Percentiles rank a stretch among this genome's conserved stretches.
Conservation (phyloP, 169 alveolate species). For the Plasmodium gonderi region DNA sequence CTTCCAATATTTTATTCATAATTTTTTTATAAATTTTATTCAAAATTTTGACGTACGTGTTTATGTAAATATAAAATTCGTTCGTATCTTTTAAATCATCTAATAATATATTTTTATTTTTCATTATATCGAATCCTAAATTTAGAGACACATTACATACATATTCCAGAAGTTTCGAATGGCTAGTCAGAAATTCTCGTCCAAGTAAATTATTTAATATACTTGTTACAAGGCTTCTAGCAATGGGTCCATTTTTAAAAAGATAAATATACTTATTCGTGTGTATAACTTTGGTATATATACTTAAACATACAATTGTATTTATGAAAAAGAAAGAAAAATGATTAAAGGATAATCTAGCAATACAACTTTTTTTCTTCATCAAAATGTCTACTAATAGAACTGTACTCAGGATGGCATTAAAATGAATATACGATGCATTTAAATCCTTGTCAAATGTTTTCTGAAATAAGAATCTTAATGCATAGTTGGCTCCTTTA, state of each 20-base stretch:
- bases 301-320: slow-evolving; percentile 58
- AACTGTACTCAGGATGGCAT: slow-evolving; percentile 47
- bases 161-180: slow-evolving; percentile 55
- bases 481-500: slow-evolving; percentile 54
- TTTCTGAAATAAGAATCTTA: slow-evolving; percentile 45
- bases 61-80: slow-evolving; percentile 35
- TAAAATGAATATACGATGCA: slow-evolving; percentile 34
- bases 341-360: slow-evolving; percentile 44
- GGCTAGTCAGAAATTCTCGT: slow-evolving; percentile 52
- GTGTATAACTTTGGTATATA: slow-evolving; percentile 61
- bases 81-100: slow-evolving; percentile 13
- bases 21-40: slow-evolving; percentile 58
- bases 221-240: slow-evolving; percentile 39
- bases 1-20: slow-evolving; percentile 50
- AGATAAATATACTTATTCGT: slow-evolving; percentile 33
- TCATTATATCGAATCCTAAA: slow-evolving; percentile 65
- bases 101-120: slow-evolving; percentile 20
- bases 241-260: slow-evolving; percentile 54
- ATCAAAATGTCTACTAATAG: slow-evolving; percentile 51
- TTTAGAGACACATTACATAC: slow-evolving; percentile 38
- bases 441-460: slow-evolving; percentile 25
- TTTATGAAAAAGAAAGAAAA: slow-evolving; percentile 64
- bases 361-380: slow-evolving; percentile 64
- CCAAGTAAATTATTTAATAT: slow-evolving; percentile 53
- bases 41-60: slow-evolving; percentile 47